These are phyloP conservation scores for Colletotrichum australisinense DNA, from an alignment of 2,329 filamentous ascomycete genomes.

Conservation along the genomic window DNA sequence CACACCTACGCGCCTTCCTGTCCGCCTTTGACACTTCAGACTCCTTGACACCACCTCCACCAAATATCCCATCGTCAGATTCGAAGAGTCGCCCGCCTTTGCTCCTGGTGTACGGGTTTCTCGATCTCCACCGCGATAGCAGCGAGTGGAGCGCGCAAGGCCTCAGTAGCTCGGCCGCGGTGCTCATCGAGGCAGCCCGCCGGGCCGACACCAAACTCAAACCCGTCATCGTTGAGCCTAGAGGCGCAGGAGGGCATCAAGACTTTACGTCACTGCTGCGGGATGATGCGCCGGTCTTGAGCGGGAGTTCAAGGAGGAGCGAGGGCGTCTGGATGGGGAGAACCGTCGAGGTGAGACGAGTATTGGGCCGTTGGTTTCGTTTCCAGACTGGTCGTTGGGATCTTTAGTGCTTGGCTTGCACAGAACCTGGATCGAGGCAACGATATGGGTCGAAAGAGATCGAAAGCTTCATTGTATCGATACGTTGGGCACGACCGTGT, in stretches of 20 bases:
- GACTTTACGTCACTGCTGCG: constrained; percentile 53
- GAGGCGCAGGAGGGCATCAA: constrained; percentile 41
- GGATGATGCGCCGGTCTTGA: constrained; percentile 71
- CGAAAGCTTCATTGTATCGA: background rate
- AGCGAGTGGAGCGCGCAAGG: constrained; percentile 83
- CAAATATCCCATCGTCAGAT: constrained; percentile 37
- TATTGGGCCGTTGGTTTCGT: constrained; percentile 75
- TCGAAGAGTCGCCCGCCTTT: constrained; percentile 46
- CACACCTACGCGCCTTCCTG: constrained; percentile 82
- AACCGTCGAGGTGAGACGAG: constrained; percentile 65
- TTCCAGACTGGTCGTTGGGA: constrained; percentile 56
- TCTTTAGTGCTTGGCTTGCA: background rate
- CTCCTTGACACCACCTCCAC: constrained; percentile 52
- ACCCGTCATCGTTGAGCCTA: constrained; percentile 61
- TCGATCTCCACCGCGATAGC: constrained; percentile 74
- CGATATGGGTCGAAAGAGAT: background rate
- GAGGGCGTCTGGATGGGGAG: constrained; percentile 68
- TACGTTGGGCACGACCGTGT: background rate
- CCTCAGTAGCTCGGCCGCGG: constrained; percentile 70
- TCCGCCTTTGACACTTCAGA: constrained; percentile 60
- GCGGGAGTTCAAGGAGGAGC: constrained; percentile 62
- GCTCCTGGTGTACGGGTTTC: constrained; percentile 73
- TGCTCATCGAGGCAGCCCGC: constrained; percentile 70
- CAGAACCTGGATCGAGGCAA: background rate
- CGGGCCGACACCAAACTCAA: constrained; percentile 51